Evolutionary conservation across 257 asterid species (phyloP), one percentile per base, ranked within the genome.

Genomic region (Vinca minor): DNA sequence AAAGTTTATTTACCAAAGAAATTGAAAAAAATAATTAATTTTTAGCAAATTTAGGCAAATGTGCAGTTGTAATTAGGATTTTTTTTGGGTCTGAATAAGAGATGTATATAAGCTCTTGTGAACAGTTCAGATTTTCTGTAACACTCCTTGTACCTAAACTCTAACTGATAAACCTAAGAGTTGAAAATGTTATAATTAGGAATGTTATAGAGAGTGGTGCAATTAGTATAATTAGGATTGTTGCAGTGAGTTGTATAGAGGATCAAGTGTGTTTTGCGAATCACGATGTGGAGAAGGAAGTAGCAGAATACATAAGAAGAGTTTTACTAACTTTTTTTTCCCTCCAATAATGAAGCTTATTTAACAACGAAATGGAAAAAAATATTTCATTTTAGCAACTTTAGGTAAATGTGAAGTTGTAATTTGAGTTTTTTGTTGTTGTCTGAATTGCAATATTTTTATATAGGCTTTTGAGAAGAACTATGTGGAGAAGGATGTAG

Each of bases 221-320:
- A n/a, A n/a, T n/a, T n/a, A n/a, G n/a, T n/a, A n/a, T n/a, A n/a
- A n/a, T n/a, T n/a, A n/a, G n/a, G n/a, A n/a, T n/a, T n/a, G n/a
- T n/a, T n/a, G n/a, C n/a, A n/a, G n/a, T n/a, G n/a, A n/a, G n/a
- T n/a, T n/a, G n/a, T n/a, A n/a, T n/a, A n/a, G n/a, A n/a, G n/a
- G n/a, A n/a, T n/a, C n/a, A n/a, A n/a, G n/a, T n/a, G n/a, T n/a
- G n/a, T n/a, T n/a, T n/a, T n/a, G n/a, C n/a, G n/a, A 83, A 81
- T 84, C 44, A 76, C 70, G 72, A 36, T 74, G 96, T 92, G 39
- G 98, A 92, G 90, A 92, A 92, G 79, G 98, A 92, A 76, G 95
- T 89, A 0, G 98, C 98, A 8, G 98, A 92, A 84, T 72, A 77
- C 78, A 92, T 92, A 71, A 92, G 89, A 86, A 92, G 89, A 81